phyloP scores from a whole-genome alignment of 176 grass and related monocot species.

The Cenchrus fungigraminus region DNA sequence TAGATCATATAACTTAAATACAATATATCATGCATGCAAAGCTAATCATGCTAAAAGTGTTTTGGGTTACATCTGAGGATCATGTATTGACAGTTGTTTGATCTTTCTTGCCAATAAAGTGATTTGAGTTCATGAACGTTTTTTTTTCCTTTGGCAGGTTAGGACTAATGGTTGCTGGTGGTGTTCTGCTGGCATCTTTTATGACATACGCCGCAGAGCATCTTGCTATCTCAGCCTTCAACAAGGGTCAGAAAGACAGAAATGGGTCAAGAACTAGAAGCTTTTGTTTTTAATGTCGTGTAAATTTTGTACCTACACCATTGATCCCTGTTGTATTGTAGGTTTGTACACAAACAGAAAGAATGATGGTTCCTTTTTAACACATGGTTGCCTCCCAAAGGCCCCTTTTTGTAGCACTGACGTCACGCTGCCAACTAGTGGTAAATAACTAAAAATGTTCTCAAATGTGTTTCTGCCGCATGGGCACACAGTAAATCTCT shows the following conservation, averaged over 20 bases:
- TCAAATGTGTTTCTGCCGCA: not conserved
- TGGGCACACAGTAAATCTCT: conserved; percentile 2
- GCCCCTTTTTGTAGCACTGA: conserved; percentile 37
- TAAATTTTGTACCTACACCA: conserved; percentile 18
- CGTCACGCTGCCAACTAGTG: conserved; percentile 26
- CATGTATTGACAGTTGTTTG: not conserved
- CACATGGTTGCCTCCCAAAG: not conserved
- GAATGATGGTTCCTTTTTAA: conserved; percentile 7
- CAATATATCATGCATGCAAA: not conserved
- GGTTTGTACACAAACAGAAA: conserved; percentile 11
- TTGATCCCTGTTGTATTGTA: conserved; percentile 48
- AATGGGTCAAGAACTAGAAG: conserved; percentile 51
- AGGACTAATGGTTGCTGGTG: conserved; percentile 71
- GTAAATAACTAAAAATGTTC: conserved; percentile 24
- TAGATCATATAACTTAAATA: not conserved
- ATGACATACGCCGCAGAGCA: conserved; percentile 73
- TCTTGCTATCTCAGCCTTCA: conserved; percentile 71
- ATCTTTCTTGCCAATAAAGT: conserved; percentile 1
- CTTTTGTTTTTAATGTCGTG: conserved; percentile 45
- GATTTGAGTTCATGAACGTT: conserved; percentile 15
- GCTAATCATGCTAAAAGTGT: not conserved
- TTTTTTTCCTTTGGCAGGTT: conserved; percentile 56
- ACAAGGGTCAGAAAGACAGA: conserved; percentile 62
- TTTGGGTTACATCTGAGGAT: not conserved
- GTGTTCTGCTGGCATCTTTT: conserved; percentile 61